A percentile compares a stretch with the other conserved stretches of the same genome.
These are phyloP conservation scores for Lepidopterella palustris DNA, from an alignment of 495 filamentous ascomycete species.

Conservation along the genomic window DNA sequence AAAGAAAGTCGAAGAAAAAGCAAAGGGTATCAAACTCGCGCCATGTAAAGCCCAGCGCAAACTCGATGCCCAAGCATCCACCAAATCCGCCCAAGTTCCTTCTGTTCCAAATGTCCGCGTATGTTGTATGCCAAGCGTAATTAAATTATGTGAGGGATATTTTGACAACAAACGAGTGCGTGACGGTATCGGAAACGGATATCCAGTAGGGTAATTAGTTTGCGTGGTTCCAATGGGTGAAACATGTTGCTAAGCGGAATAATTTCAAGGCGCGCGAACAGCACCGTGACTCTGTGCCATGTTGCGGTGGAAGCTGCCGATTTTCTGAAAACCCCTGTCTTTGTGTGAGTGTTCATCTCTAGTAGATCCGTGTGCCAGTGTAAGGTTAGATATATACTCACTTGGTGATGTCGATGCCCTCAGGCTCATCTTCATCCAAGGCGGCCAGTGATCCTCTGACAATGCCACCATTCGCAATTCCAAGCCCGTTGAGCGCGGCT, in stretches of 20 bases:
- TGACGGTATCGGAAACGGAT: too few relatives aligned
- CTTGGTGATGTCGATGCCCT: slow-evolving; percentile 62
- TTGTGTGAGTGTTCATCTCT: slow-evolving; percentile 29
- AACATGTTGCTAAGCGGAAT: background rate
- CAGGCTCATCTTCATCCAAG: slow-evolving; percentile 49
- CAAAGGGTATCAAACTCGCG: too few relatives aligned
- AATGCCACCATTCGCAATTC: slow-evolving; percentile 13
- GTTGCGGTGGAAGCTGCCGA: slow-evolving; percentile 57
- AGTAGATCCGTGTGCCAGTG: background rate
- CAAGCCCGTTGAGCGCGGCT: slow-evolving; percentile 9
- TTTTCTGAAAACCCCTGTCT: slow-evolving; percentile 62
- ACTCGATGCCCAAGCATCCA: background rate
- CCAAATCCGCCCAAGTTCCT: background rate
- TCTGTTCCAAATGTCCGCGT: too few relatives aligned
- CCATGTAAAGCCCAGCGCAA: too few relatives aligned
- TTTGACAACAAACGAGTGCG: too few relatives aligned
- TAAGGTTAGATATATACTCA: slow-evolving; percentile 34
- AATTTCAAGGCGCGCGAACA: background rate
- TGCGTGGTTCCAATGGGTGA: background rate
- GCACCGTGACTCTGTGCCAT: slow-evolving; percentile 16
- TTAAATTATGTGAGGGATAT: too few relatives aligned
- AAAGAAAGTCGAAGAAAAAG: background rate
- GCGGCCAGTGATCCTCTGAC: slow-evolving; percentile 31
- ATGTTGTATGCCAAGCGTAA: too few relatives aligned
- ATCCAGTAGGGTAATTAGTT: too few relatives aligned